These are phyloP conservation scores for Mycotypha africana DNA, from an alignment of 371 early-diverging fungal genomes.

Conservation along the genomic window DNA sequence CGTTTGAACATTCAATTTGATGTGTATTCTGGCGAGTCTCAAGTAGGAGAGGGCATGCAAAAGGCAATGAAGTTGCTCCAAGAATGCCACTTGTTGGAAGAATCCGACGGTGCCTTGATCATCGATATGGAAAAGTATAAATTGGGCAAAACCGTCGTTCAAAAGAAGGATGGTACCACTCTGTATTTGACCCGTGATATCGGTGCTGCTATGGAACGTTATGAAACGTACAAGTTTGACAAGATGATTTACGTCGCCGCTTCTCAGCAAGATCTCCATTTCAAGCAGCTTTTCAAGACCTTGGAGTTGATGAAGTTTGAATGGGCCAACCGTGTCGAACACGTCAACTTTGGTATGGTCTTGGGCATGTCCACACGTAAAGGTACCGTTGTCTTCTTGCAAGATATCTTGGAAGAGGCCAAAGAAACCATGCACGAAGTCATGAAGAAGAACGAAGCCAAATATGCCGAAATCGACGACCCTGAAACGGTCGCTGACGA, in stretches of 20 bases:
- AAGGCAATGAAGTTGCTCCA: conserved; percentile 73
- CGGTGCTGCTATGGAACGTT: conserved; percentile 95
- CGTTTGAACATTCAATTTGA: conserved; percentile 96
- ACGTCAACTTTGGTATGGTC: conserved; percentile 98
- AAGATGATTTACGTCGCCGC: conserved; percentile 97
- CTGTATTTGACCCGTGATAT: conserved; percentile 99
- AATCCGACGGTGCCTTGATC: conserved; percentile 85
- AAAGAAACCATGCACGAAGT: conserved; percentile 91
- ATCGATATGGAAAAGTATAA: conserved; percentile 82
- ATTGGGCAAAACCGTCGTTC: conserved; percentile 82
- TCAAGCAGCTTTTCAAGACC: conserved; percentile 96
- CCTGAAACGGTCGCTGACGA: conserved; percentile 79
- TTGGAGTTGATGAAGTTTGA: conserved; percentile 79
- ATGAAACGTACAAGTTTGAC: conserved; percentile 88
- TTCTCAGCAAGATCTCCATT: conserved; percentile 93
- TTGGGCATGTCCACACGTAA: conserved; percentile 98
- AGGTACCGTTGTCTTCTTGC: conserved; percentile 97
- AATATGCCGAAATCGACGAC: conserved; percentile 82
- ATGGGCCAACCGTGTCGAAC: conserved; percentile 78
- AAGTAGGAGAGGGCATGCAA: conserved; percentile 79
- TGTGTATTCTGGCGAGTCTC: conserved; percentile 98
- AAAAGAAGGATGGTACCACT: conserved; percentile 95
- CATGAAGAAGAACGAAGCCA: conserved; percentile 87
- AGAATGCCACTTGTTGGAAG: conserved; percentile 64
- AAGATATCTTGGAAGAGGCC: conserved; percentile 93